Evolutionary conservation across 1,284 basidiomycete genomes (phyloP).

Genomic region (Malassezia psittaci): DNA sequence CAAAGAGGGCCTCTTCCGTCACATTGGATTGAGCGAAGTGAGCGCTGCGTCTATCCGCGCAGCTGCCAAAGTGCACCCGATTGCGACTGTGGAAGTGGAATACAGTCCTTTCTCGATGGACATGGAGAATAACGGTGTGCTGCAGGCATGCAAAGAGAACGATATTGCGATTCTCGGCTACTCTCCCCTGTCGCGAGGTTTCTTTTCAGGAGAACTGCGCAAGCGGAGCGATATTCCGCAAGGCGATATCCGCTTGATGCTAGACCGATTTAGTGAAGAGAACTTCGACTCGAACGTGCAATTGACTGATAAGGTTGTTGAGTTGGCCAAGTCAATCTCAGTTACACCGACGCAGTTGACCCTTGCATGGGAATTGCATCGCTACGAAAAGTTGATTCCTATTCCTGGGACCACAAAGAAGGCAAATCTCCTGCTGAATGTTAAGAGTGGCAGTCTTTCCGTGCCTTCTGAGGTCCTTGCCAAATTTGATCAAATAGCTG

Average conservation of each 20-base stretch:
- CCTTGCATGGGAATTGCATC: constrained; percentile 55
- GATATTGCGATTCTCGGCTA: constrained; percentile 57
- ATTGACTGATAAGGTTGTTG: constrained; percentile 52
- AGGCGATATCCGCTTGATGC: background rate
- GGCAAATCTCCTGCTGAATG: background rate
- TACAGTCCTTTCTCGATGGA: constrained; percentile 57
- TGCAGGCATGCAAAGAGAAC: constrained; percentile 50
- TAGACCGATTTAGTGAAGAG: constrained; percentile 13
- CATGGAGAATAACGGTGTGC: constrained; percentile 50
- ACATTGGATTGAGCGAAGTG: constrained; percentile 37
- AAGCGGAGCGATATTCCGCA: constrained; percentile 45
- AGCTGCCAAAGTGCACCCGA: constrained; percentile 23
- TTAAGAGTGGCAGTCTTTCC: background rate
- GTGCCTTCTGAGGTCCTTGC: background rate
- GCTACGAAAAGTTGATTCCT: constrained; percentile 53
- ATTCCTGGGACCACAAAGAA: constrained; percentile 53
- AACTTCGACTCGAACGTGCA: constrained; percentile 58
- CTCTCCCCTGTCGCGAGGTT: constrained; percentile 50
- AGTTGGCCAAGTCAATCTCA: constrained; percentile 17
- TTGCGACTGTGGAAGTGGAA: constrained; percentile 59
- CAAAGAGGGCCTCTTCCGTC: constrained; percentile 27
- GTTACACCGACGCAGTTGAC: constrained; percentile 56
- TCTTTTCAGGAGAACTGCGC: constrained; percentile 56
- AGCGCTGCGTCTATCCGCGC: constrained; percentile 27
- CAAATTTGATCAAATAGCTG: background rate